phyloP scores from a whole-genome alignment of 106 monocot genomes.

The Narthecium ossifragum region DNA sequence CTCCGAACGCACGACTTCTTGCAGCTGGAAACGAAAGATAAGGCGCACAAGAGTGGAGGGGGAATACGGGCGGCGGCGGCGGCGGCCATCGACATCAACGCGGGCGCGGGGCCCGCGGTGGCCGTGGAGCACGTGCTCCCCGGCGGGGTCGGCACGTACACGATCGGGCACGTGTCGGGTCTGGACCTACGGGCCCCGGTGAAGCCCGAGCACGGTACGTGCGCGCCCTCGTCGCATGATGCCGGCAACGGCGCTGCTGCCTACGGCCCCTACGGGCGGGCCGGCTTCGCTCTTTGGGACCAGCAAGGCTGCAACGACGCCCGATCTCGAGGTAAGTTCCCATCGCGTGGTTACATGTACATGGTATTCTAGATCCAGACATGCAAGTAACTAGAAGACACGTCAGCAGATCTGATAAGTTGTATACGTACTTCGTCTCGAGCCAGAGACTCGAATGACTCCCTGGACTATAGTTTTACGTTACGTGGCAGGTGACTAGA shows the following conservation, averaged over 20 bases:
- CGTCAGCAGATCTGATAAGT: no score
- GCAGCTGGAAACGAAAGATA: conserved; percentile 31
- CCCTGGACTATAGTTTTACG: no score
- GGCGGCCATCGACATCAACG: conserved; percentile 6
- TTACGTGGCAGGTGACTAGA: no score
- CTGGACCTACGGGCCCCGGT: conserved; percentile 8
- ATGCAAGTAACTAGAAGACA: no score
- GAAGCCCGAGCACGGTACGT: conserved; percentile 31
- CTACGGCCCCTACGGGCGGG: neutral
- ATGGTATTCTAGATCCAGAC: no score
- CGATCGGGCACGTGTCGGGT: conserved; percentile 37
- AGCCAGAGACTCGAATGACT: no score
- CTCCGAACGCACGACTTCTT: conserved; percentile 67
- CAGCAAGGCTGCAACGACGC: conserved; percentile 11
- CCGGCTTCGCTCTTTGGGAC: conserved; percentile 19
- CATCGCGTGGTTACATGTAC: no score
- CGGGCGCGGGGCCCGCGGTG: neutral
- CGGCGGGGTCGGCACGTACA: conserved; percentile 56
- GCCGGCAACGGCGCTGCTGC: conserved; percentile 7
- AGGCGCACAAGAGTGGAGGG: no score
- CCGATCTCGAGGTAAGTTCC: conserved; percentile 19
- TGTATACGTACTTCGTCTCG: no score
- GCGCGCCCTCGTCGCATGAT: conserved; percentile 2
- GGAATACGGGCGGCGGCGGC: no score
- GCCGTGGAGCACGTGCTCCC: conserved; percentile 29